Base-by-base conservation (phyloP, 192 early-diverging fungal genomes). In the Phycomyces blakesleeanus region DNA sequence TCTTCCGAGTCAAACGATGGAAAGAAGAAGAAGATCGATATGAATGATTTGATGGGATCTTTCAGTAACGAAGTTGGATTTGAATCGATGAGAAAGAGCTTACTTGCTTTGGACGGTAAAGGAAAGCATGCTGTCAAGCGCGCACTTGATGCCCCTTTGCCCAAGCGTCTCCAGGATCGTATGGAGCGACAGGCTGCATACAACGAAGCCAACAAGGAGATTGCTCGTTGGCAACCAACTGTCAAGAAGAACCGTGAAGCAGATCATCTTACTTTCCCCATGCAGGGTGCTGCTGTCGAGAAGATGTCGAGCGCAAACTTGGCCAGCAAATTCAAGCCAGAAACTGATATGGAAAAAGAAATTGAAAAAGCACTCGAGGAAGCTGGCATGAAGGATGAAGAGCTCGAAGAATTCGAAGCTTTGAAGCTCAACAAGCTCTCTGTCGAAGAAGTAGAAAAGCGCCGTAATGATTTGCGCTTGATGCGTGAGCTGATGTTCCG, bases 401-500 rank as follows among this genome's bases (percentile, higher is more conserved):
- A 94, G 55, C 72, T 88, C 38, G 75, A 86, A 69, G 83, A 90
- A 72, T 84, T 84, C 59, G 92, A 98, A 73, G 89, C 94, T 56
- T 78, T 99, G 51, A 86, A 92, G 59, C 69, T 95, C 57, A 92
- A 93, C 76, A 84, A 89, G 44, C 63, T 96, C 37, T 81, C 89
- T 0, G 78, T 86, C 6, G 94, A 95, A 59, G 92, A 99, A 68
- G 83, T 95, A 8, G 76, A 81, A 29, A 80, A 69, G 34, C 83
- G 92, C 12, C 86, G 89, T 29, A 76, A 80, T 0, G 91, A 99
- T 55, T 79, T 96, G 38, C 89, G 87, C 20, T 83, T 87, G 79
- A 93, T 96, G 93, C 88, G 96, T 21, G 90, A 93, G 40, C 77
- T 98, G 50, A 85, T 95, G 87, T 96, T 96, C 80, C 92, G 93